Evolutionary conservation across 176 grass and related monocot species (phyloP).

Genomic region (Lolium perenne): DNA sequence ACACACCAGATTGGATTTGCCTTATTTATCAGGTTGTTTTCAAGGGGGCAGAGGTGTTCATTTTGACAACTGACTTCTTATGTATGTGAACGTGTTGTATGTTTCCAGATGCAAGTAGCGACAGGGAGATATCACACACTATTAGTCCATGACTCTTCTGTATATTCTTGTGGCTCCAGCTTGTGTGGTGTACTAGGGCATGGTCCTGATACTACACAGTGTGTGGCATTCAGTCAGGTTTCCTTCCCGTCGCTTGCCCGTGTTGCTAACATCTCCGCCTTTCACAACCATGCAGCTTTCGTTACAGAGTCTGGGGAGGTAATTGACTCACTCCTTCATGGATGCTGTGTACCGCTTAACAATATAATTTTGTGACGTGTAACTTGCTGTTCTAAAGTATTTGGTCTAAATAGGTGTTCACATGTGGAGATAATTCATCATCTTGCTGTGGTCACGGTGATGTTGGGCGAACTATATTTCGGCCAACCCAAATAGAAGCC

Average conservation of each 20-base stretch:
- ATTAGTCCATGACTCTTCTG: constrained; percentile 90
- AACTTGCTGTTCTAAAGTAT: constrained; percentile 9
- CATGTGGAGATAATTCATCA: constrained; percentile 99
- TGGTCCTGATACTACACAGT: constrained; percentile 94
- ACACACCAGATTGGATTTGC: not conserved
- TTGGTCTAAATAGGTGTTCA: constrained; percentile 73
- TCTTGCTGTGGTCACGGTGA: constrained; percentile 95
- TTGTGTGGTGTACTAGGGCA: constrained; percentile 99
- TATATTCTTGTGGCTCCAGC: constrained; percentile 97
- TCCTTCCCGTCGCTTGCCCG: constrained; percentile 79
- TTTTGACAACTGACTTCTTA: constrained; percentile 49
- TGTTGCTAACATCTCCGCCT: constrained; percentile 88
- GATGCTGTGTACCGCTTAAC: constrained; percentile 7
- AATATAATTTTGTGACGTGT: not conserved
- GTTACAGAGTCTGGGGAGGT: constrained; percentile 94
- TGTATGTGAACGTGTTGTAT: constrained; percentile 45
- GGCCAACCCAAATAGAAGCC: constrained; percentile 76
- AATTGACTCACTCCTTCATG: constrained; percentile 37
- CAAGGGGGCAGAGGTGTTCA: not conserved
- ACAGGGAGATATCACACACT: constrained; percentile 99
- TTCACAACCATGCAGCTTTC: constrained; percentile 94
- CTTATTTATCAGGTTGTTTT: not conserved
- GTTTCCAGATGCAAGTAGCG: constrained; percentile 96
- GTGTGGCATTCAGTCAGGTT: constrained; percentile 76
- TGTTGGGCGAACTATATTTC: constrained; percentile 86